These are phyloP conservation scores for Lepidopterella palustris DNA, from an alignment of 495 filamentous ascomycete genomes.

Conservation along the genomic window DNA sequence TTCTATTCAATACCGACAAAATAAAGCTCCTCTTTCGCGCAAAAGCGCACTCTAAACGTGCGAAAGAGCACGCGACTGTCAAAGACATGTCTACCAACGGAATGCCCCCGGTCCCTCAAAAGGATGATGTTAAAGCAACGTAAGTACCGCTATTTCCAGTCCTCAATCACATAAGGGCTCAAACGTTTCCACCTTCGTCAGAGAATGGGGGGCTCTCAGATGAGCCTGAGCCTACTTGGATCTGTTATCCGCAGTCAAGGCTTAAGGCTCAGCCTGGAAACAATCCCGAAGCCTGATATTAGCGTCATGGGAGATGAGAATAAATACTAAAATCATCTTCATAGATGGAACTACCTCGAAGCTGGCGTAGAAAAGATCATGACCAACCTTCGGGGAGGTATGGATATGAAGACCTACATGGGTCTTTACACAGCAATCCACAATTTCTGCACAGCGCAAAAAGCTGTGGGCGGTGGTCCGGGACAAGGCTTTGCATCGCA, in stretches of 20 bases:
- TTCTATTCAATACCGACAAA: constrained; percentile 2
- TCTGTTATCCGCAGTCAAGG: background rate
- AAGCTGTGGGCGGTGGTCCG: constrained; percentile 2
- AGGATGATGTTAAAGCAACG: constrained; percentile 81
- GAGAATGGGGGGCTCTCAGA: background rate
- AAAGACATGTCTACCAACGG: constrained; percentile 22
- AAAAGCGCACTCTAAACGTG: constrained; percentile 26
- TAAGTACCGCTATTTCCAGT: constrained; percentile 42
- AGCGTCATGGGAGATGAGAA: background rate
- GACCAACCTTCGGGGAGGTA: constrained; percentile 78
- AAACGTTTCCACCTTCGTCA: background rate
- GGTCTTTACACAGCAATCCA: constrained; percentile 96
- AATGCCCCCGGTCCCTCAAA: constrained; percentile 50
- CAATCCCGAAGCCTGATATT: background rate
- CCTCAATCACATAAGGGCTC: background rate
- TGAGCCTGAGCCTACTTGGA: background rate
- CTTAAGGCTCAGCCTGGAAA: background rate
- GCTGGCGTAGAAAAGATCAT: constrained; percentile 85
- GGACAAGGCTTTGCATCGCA: constrained; percentile 28
- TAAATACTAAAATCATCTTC: background rate
- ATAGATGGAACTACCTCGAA: constrained; percentile 84
- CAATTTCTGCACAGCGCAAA: constrained; percentile 91
- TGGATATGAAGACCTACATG: constrained; percentile 96
- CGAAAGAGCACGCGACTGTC: constrained; percentile 21
- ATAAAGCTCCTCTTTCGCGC: constrained; percentile 20